A percentile compares a stretch with the other conserved stretches of the same genome.
phyloP scores from a whole-genome alignment of 2,329 filamentous ascomycete species.

The Capronia americana region DNA sequence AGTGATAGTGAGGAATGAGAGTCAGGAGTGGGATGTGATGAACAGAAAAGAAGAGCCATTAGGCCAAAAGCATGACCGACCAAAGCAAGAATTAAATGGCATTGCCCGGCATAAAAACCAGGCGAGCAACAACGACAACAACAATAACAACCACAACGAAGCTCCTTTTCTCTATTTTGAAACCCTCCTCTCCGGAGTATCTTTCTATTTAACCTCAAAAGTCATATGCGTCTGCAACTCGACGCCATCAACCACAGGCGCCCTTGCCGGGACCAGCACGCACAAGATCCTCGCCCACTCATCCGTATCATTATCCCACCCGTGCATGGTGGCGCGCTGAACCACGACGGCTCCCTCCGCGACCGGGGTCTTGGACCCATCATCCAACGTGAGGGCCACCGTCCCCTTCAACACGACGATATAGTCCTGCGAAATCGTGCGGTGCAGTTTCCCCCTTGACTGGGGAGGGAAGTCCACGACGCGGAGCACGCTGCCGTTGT shows the following conservation, averaged over 20 bases:
- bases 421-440: slow-evolving; percentile 41
- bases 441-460: slow-evolving; percentile 36
- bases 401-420: slow-evolving; percentile 40
- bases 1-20: too few relatives aligned
- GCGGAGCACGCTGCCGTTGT: slow-evolving; percentile 28
- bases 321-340: slow-evolving; percentile 31
- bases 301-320: slow-evolving; percentile 21
- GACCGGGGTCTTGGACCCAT: slow-evolving; percentile 37
- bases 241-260: neutral
- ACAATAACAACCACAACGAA: too few relatives aligned
- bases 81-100: too few relatives aligned
- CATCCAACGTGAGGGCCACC: slow-evolving; percentile 39
- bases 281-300: slow-evolving; percentile 20
- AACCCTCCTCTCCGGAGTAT: too few relatives aligned
- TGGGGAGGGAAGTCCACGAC: slow-evolving; percentile 37
- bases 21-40: too few relatives aligned
- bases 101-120: too few relatives aligned
- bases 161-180: too few relatives aligned
- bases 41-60: too few relatives aligned
- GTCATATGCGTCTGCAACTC: neutral
- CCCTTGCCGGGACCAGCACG: slow-evolving; percentile 4
- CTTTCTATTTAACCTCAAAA: neutral
- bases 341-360: slow-evolving; percentile 40
- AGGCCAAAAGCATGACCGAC: too few relatives aligned
- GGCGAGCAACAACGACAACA: too few relatives aligned